Evolutionary conservation across 169 alveolate genomes (phyloP).

Genomic region (Plasmodium cynomolgi): DNA sequence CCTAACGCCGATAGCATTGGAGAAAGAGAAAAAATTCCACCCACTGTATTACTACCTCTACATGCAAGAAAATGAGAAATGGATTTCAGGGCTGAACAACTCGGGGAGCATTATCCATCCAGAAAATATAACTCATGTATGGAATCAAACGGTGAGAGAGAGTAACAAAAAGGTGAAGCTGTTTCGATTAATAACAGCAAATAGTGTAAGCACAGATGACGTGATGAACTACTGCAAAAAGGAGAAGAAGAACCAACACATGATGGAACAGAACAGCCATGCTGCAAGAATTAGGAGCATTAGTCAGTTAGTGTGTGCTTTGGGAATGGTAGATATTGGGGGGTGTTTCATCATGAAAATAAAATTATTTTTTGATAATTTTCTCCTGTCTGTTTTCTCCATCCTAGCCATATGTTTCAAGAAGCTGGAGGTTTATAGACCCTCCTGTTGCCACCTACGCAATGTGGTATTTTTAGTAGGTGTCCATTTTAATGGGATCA

Average conservation of each 20-base stretch:
- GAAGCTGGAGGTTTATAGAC: constrained; percentile 69
- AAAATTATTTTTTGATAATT: constrained; percentile 54
- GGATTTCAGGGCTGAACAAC: constrained; percentile 69
- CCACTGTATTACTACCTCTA: constrained; percentile 53
- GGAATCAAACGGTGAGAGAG: constrained; percentile 73
- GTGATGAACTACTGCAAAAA: constrained; percentile 2
- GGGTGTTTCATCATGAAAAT: constrained; percentile 67
- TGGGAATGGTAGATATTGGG: constrained; percentile 73
- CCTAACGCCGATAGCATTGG: neutral
- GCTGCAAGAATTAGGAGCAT: constrained; percentile 19
- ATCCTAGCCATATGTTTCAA: constrained; percentile 68
- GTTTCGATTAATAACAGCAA: constrained; percentile 55
- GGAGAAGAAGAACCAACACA: neutral
- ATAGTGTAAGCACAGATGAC: constrained; percentile 33
- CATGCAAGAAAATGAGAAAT: constrained; percentile 59
- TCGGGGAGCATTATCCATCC: constrained; percentile 47
- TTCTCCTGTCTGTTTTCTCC: constrained; percentile 49
- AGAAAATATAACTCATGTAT: constrained; percentile 50
- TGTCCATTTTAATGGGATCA: constrained; percentile 60
- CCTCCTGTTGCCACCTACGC: constrained; percentile 55
- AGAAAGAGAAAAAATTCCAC: constrained; percentile 9
- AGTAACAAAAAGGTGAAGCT: constrained; percentile 52
- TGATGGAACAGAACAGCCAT: neutral
- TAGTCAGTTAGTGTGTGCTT: constrained; percentile 57
- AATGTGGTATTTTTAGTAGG: constrained; percentile 60